Conservation (phyloP, 23 red algal species). For the Cyanidioschyzon merolae region DNA sequence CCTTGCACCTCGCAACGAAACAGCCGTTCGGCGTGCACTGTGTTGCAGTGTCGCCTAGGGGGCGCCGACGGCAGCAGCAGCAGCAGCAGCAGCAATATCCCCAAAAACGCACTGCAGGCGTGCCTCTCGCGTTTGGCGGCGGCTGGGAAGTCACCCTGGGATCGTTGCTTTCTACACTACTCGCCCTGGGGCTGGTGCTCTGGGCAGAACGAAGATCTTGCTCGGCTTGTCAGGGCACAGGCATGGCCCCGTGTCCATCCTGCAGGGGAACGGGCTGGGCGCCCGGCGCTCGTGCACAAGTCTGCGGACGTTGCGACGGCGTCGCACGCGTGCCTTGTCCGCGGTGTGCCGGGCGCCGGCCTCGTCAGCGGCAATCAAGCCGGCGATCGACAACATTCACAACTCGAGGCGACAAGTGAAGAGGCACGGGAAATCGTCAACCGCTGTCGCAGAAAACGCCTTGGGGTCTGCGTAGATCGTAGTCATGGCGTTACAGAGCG, state of each 20-base stretch:
- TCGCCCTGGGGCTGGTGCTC: neutral
- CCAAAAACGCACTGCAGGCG: too few relatives aligned
- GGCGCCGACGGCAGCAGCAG: too few relatives aligned
- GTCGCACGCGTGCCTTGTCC: constrained; percentile 7
- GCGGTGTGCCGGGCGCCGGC: neutral
- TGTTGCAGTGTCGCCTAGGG: too few relatives aligned
- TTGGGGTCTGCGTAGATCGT: too few relatives aligned
- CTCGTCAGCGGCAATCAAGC: neutral
- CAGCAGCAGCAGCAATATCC: too few relatives aligned
- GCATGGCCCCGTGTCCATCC: neutral
- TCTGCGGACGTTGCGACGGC: neutral
- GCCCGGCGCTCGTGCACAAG: neutral
- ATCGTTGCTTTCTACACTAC: neutral
- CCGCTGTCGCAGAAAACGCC: too few relatives aligned
- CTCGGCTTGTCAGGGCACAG: neutral
- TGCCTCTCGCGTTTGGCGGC: neutral
- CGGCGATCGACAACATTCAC: too few relatives aligned
- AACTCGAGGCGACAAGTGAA: too few relatives aligned
- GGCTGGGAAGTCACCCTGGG: neutral
- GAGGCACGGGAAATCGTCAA: too few relatives aligned
- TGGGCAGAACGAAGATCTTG: neutral
- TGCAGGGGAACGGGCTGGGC: neutral
- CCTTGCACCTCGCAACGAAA: too few relatives aligned
- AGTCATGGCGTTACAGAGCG: too few relatives aligned
- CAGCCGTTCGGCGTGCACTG: too few relatives aligned